A percentile compares a stretch with the other conserved stretches of the same genome.
These are phyloP conservation scores for Oemleria cerasiformis DNA, from an alignment of 306 rosid genomes.

Conservation along the genomic window DNA sequence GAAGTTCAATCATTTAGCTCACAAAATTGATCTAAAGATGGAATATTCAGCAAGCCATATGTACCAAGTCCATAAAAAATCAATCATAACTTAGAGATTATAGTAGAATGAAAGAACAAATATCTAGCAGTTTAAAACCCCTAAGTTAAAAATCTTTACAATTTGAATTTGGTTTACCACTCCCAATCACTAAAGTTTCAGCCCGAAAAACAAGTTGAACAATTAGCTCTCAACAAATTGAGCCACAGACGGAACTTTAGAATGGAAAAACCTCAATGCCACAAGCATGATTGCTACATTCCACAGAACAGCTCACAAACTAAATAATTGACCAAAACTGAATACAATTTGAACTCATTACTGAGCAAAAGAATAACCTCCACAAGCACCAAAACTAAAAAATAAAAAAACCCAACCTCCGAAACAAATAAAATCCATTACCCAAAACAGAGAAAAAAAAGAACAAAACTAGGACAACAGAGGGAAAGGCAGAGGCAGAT, in stretches of 20 bases:
- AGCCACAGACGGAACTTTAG: neutral
- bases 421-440: conserved; percentile 12
- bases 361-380: neutral
- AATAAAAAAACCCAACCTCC: neutral
- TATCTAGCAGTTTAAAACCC: too few species aligned
- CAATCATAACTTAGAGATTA: too few species aligned
- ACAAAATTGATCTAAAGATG: neutral
- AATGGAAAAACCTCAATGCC: neutral
- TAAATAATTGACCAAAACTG: neutral
- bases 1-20: neutral
- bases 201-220: neutral
- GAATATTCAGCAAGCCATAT: neutral
- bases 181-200: neutral
- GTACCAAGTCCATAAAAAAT: too few species aligned
- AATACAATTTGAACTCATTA: neutral
- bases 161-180: neutral
- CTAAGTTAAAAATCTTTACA: neutral
- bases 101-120: too few species aligned
- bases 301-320: neutral
- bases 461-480: neutral
- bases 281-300: neutral
- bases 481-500: neutral
- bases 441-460: conserved; percentile 8
- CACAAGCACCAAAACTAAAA: neutral
- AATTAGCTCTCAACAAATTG: neutral